Evolutionary conservation across 2,329 filamentous ascomycete genomes (phyloP), one percentile per base, ranked within the genome.

Genomic region (Monosporascus sp.): DNA sequence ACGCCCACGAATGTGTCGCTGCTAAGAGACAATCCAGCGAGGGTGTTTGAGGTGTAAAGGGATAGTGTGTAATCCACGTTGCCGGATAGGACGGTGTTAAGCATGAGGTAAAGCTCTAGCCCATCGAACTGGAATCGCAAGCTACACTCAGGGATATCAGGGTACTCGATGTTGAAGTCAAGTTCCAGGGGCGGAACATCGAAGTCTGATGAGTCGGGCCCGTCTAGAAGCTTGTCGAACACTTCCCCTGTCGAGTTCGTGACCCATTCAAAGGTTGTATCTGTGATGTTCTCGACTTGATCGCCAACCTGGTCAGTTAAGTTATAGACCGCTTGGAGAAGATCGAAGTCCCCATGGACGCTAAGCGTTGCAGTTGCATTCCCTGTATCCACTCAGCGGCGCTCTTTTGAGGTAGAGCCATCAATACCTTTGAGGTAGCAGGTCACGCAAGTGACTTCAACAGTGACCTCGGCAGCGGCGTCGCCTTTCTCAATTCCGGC

Each of bases 81-180:
- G 0, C 67, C 68, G 0, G 70, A 66, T 1, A 83, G 56, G 0
- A 67, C 65, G 0, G 74, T 75, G 48, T 77, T 70, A 5, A 81
- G 57, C 45, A 73, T 60, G 55, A 81, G 67, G 59, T 80, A 83
- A 1, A 83, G 55, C 58, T 83, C 80, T 35, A 81, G 48, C 1
- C 67, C 69, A 50, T 80, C 76, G 54, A 84, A 78, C 25, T 72
- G 65, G 46, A 83, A 74, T 5, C 64, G 60, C 1, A 83, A 62
- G 3, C 63, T 58, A 22, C 65, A 67, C 24, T 74, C 72, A 0
- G 75, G 76, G 5, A 81, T 71, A 3, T 68, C 62, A 0, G 69
- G 67, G 0, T 79, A 44, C 17, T 74, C 67, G 2, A 81, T 56
- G 53, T 78, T 68, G 39, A 80, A 72, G 48, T 72, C 69, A 14